Evolutionary conservation across 1,284 basidiomycete genomes (phyloP).

Genomic region (Cryptococcus sp.): DNA sequence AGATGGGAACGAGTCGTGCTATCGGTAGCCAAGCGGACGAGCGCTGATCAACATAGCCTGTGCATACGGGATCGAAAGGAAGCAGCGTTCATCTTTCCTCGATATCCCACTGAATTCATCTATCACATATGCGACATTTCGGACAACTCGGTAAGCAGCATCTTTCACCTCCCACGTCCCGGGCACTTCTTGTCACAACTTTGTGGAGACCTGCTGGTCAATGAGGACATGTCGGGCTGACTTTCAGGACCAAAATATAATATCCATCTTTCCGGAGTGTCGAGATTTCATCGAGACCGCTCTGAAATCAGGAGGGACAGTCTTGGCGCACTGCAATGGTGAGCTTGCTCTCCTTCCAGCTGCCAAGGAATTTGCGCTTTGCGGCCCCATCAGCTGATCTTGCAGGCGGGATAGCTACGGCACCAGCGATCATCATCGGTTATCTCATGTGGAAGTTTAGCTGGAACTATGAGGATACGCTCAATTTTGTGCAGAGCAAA

Average conservation of each 20-base stretch:
- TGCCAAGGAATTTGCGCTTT: no score
- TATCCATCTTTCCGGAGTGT: constrained; percentile 75
- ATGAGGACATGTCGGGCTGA: no score
- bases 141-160: constrained; percentile 64
- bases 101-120: constrained; percentile 71
- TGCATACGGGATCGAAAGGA: constrained; percentile 83
- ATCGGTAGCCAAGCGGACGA: neutral
- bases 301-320: constrained; percentile 61
- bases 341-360: no score
- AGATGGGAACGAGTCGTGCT: neutral
- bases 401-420: constrained; percentile 75
- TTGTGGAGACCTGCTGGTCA: neutral
- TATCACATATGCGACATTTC: constrained; percentile 82
- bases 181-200: no score
- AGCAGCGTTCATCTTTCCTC: constrained; percentile 76
- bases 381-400: neutral
- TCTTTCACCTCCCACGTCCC: no score
- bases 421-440: constrained; percentile 83
- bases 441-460: constrained; percentile 81
- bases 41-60: constrained; percentile 52
- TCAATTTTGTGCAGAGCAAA: constrained; percentile 78
- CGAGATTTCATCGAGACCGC: constrained; percentile 73
- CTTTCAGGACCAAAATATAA: constrained; percentile 69
- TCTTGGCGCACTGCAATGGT: constrained; percentile 90
- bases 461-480: constrained; percentile 68